Conservation (phyloP, 148 eudicot genomes). For the Nepenthes gracilis region DNA sequence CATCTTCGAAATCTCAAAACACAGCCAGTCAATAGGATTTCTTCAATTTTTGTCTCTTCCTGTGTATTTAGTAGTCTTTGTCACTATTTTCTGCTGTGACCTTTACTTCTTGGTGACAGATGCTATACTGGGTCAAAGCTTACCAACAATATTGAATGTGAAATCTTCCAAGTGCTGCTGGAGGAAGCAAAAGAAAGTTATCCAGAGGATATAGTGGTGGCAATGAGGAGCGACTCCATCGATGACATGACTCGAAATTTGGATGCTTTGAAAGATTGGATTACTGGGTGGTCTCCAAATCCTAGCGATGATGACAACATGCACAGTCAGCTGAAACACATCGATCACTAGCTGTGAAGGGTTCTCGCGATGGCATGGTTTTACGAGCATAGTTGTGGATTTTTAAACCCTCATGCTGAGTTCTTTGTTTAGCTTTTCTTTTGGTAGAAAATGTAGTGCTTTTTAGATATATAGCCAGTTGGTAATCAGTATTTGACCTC, state of each 20-base stretch:
- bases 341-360: neutral
- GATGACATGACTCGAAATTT: constrained; percentile 61
- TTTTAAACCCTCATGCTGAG: too few relatives aligned
- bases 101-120: constrained; percentile 19
- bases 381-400: too few relatives aligned
- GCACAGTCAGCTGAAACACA: constrained; percentile 6
- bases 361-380: neutral
- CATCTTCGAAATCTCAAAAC: too few relatives aligned
- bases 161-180: constrained; percentile 65
- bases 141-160: constrained; percentile 73
- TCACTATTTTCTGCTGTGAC: neutral
- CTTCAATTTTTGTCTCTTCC: neutral
- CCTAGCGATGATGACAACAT: constrained; percentile 14
- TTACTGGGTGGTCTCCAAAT: constrained; percentile 36
- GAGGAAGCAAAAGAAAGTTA: constrained; percentile 83
- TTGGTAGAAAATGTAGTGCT: too few relatives aligned
- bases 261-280: constrained; percentile 47
- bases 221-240: constrained; percentile 48
- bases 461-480: too few relatives aligned
- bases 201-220: constrained; percentile 41
- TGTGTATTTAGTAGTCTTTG: neutral
- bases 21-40: too few relatives aligned
- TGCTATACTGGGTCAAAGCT: constrained; percentile 78
- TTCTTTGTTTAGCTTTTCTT: too few relatives aligned
- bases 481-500: too few relatives aligned